Conservation (phyloP, 257 asterid species). For the Linaria vulgaris region DNA sequence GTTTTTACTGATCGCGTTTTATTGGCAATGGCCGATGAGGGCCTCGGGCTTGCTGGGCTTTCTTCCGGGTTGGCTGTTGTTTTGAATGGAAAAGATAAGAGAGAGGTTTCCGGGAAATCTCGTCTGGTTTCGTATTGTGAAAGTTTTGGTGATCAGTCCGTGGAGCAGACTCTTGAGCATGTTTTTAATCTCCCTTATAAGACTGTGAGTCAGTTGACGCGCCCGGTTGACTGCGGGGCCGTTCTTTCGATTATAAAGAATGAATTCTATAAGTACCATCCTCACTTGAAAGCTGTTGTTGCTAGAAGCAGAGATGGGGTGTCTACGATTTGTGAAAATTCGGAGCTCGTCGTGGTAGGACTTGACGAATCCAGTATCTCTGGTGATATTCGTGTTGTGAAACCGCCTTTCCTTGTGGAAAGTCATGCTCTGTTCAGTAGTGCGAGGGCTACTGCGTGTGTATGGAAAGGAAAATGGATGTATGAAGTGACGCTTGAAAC, state of each 20-base stretch:
- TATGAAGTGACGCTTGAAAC: conserved; percentile 95
- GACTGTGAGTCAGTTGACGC: conserved; percentile 52
- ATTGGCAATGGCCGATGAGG: conserved; percentile 79
- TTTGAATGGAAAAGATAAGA: conserved; percentile 58
- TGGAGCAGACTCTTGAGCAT: conserved; percentile 87
- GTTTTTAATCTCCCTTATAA: conserved; percentile 79
- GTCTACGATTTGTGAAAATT: conserved; percentile 44
- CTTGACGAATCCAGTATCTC: conserved; percentile 81
- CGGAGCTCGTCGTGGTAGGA: conserved; percentile 42
- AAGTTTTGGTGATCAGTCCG: conserved; percentile 85
- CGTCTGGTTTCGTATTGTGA: conserved; percentile 78
- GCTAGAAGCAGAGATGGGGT: conserved; percentile 54
- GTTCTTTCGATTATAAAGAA: conserved; percentile 62
- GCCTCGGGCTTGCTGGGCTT: conserved; percentile 70
- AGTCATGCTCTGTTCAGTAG: conserved; percentile 89
- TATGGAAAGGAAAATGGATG: conserved; percentile 99
- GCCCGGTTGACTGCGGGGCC: conserved; percentile 45
- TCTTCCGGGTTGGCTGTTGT: conserved; percentile 91
- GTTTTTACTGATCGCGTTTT: conserved; percentile 18
- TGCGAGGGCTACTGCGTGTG: conserved; percentile 81
- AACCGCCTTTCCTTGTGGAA: conserved; percentile 72
- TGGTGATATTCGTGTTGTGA: conserved; percentile 74
- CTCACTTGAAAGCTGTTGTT: conserved; percentile 34
- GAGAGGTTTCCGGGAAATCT: conserved; percentile 60
- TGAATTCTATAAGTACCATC: conserved; percentile 51